phyloP scores from a whole-genome alignment of 352 stramenopile genomes.

The Globisporangium radiosum region DNA sequence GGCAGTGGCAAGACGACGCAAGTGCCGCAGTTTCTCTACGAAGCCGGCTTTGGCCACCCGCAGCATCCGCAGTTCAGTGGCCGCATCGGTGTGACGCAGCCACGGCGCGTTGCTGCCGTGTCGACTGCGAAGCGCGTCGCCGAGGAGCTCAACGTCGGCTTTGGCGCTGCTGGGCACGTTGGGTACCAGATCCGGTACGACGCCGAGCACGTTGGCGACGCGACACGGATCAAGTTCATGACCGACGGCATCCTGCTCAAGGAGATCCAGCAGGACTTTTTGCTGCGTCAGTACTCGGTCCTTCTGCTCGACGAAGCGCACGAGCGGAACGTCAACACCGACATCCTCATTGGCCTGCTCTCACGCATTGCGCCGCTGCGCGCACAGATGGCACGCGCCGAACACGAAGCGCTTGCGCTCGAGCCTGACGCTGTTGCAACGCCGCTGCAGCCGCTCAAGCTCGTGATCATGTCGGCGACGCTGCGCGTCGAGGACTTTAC shows the following conservation, averaged over 20 bases:
- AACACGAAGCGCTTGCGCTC: conserved; percentile 46
- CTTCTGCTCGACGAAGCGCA: conserved; percentile 94
- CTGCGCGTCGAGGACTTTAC: conserved; percentile 97
- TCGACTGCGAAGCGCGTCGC: conserved; percentile 97
- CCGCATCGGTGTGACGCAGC: conserved; percentile 96
- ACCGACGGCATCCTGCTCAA: conserved; percentile 99
- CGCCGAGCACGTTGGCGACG: conserved; percentile 82
- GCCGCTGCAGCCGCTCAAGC: conserved; percentile 71
- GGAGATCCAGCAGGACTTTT: conserved; percentile 90
- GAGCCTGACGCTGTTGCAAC: conserved; percentile 28
- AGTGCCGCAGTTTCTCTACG: conserved; percentile 98
- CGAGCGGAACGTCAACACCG: conserved; percentile 95
- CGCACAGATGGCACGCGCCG: conserved; percentile 76
- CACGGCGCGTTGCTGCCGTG: conserved; percentile 96
- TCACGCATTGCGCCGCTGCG: conserved; percentile 92
- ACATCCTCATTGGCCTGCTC: conserved; percentile 96
- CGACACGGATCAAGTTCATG: conserved; percentile 98
- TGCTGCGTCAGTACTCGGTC: conserved; percentile 75
- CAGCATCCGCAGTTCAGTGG: conserved; percentile 42
- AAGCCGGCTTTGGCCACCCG: conserved; percentile 84
- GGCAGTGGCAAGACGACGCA: conserved; percentile 98
- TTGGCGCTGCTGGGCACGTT: conserved; percentile 76
- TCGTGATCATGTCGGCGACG: conserved; percentile 98
- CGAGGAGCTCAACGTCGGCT: conserved; percentile 92
- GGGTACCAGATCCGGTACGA: conserved; percentile 99